These are phyloP conservation scores for Lenwebbia sp. DNA, from an alignment of 345 rosid species.

Conservation along the genomic window DNA sequence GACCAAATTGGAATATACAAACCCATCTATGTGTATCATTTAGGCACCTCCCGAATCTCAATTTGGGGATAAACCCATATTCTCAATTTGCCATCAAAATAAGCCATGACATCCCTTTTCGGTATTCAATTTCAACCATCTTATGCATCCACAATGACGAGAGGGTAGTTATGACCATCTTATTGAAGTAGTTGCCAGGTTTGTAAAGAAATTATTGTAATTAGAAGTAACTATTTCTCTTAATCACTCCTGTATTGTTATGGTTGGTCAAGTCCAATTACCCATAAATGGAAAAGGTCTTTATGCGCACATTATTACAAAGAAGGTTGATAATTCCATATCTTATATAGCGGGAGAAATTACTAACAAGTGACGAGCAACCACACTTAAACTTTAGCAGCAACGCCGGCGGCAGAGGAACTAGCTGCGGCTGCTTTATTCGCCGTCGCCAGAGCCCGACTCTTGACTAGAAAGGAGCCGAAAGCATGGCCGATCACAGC, in stretches of 20 bases:
- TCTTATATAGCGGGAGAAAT: background rate
- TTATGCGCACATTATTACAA: background rate
- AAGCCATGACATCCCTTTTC: background rate
- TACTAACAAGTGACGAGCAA: background rate
- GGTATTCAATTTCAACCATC: background rate
- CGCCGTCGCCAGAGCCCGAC: background rate
- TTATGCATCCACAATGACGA: background rate
- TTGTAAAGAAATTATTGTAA: background rate
- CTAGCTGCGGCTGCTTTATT: background rate
- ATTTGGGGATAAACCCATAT: background rate
- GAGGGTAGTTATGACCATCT: background rate
- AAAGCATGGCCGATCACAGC: conserved; percentile 4
- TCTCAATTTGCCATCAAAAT: background rate
- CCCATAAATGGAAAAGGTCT: background rate
- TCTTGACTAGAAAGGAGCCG: conserved; percentile 4
- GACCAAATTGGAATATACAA: background rate
- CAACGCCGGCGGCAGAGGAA: background rate
- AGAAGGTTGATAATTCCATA: background rate
- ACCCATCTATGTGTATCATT: background rate
- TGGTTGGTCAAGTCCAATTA: background rate
- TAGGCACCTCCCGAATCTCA: background rate
- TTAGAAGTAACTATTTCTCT: background rate
- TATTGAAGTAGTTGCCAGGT: background rate
- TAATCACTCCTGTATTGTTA: background rate
- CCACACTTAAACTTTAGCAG: background rate